phyloP scores from a whole-genome alignment of 2,329 filamentous ascomycete species.

The Beauveria sp. region DNA sequence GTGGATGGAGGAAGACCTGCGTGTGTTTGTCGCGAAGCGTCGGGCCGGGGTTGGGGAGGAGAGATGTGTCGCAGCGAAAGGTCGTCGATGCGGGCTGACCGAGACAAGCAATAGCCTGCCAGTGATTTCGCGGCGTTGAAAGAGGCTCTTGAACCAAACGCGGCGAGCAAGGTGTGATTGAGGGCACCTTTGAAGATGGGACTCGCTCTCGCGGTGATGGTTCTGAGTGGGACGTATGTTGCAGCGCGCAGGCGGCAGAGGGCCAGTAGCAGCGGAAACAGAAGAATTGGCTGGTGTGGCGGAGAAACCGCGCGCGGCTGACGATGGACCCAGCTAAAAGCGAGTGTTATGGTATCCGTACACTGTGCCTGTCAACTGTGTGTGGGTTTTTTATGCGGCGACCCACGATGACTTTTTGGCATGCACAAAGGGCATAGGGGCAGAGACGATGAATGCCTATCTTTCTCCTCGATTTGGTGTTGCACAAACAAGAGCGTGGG shows the following conservation, averaged over 20 bases:
- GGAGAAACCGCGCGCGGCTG: constrained; percentile 10
- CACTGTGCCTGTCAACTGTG: no score
- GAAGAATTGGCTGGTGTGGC: background rate
- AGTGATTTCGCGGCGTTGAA: background rate
- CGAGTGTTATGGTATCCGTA: no score
- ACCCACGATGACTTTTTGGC: no score
- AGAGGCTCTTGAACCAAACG: background rate
- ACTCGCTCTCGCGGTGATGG: background rate
- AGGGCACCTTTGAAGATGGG: background rate
- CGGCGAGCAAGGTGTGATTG: background rate
- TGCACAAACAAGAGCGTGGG: background rate
- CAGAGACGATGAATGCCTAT: background rate
- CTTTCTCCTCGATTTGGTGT: background rate
- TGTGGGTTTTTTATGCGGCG: no score
- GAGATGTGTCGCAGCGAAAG: background rate
- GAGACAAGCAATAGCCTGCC: background rate
- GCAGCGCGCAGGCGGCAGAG: background rate
- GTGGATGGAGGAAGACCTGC: background rate
- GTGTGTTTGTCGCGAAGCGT: constrained; percentile 8
- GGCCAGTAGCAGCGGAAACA: background rate
- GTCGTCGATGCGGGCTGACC: background rate
- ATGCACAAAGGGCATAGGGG: no score
- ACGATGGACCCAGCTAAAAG: background rate
- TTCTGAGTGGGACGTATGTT: constrained; percentile 4
- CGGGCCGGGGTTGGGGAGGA: background rate